Evolutionary conservation across 2,329 filamentous ascomycete genomes (phyloP), one percentile per base, ranked within the genome.

Genomic region (Helicocarpus griseus): DNA sequence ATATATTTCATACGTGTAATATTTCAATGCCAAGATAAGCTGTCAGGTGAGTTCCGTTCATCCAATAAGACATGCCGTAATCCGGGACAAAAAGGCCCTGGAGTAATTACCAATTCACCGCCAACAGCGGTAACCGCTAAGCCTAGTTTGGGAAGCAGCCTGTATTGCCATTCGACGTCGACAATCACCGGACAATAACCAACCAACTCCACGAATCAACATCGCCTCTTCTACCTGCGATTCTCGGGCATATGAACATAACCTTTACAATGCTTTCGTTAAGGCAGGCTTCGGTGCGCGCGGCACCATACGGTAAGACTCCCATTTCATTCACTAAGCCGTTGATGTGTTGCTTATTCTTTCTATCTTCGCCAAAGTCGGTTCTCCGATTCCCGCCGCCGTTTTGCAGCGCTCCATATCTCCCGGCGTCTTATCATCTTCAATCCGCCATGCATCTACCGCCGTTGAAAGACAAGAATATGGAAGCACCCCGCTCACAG

Each of bases 381-480:
- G 28, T 17, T 24, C 19, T n/a, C 29, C 29, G 8, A 44, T 19
- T 19, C 5, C 13, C 6, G 17, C 29, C 6, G 11, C 28, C 5
- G 2, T 24, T 35, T 24, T 47, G 21, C 44, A 19, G 21, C 13
- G 22, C 11, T 35, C 44, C 19, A 24, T 22, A 22, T 2, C 17
- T 14, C 29, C 44, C 29, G 19, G 29, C 19, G 13, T 28, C 19
- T 21, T 35, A 14, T 21, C 22, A 14, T 13, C 11, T 31, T 29
- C 8, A 38, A 43, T 19, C 22, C 29, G 46, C 33, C 38, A 28
- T 45, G 50, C 71, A 19, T 70, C 72, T 40, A 72, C 66, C 39
- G 69, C 70, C 40, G 58, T 73, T 48, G 65, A 71, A 54, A 63
- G 62, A 43, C 67, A 65, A 53, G 59, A 61, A 51, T 58, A 64